Evolutionary conservation across 768 basidiomycete genomes (phyloP).

Genomic region (Paxillus ammoniavirescens): DNA sequence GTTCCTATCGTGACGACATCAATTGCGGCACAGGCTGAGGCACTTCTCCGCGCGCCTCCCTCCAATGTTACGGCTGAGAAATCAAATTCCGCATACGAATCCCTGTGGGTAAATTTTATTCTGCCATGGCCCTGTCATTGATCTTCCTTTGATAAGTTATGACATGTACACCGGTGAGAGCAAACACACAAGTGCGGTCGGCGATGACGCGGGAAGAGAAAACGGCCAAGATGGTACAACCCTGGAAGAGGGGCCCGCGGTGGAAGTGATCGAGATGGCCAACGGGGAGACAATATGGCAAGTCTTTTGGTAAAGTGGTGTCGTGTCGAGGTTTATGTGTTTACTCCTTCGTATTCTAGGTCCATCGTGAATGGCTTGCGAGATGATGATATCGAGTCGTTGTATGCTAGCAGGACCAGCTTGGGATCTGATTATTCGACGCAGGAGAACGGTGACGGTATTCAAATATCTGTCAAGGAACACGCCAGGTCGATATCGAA

Average conservation of each 20-base stretch:
- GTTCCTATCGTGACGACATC: conserved; percentile 62
- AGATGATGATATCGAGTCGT: conserved; percentile 69
- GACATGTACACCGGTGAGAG: conserved; percentile 76
- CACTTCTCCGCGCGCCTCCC: conserved; percentile 39
- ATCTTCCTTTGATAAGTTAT: conserved; percentile 48
- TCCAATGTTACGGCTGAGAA: conserved; percentile 53
- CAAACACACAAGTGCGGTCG: conserved; percentile 32
- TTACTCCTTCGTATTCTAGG: conserved; percentile 33
- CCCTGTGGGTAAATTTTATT: conserved; percentile 54
- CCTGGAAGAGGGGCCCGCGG: conserved; percentile 51
- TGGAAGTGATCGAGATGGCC: conserved; percentile 81
- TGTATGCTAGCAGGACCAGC: conserved; percentile 65
- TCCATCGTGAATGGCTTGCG: conserved; percentile 82
- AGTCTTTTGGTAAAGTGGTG: conserved; percentile 23
- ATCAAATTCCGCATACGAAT: conserved; percentile 71
- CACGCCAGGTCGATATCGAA: conserved; percentile 67
- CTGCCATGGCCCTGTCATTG: conserved; percentile 11
- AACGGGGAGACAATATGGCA: conserved; percentile 88
- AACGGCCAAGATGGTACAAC: conserved; percentile 24
- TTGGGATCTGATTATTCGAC: conserved; percentile 73
- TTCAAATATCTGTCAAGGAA: conserved; percentile 77
- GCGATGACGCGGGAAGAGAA: conserved; percentile 34
- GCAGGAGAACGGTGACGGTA: conserved; percentile 44
- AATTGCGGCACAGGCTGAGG: conserved; percentile 40
- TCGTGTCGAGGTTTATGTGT: not conserved